Base-by-base conservation (phyloP, 2,329 filamentous ascomycete genomes). In the Ascochyta viciae-villosae region DNA sequence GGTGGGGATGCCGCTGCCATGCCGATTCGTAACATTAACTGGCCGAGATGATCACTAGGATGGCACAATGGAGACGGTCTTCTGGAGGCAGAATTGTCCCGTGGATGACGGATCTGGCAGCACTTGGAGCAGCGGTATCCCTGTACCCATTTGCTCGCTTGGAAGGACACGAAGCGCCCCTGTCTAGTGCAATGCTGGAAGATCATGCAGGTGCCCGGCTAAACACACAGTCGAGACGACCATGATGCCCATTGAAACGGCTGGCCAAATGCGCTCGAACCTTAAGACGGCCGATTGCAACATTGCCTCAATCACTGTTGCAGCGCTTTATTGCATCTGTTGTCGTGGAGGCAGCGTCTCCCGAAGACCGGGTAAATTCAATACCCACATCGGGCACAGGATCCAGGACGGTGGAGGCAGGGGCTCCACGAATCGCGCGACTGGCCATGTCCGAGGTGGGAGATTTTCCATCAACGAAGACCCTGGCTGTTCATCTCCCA, bases 121-220 rank as follows among this genome's bases (percentile, higher is more conserved):
- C 59, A 62, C 62, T 29, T 59, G 54, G 62, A 52, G 65, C 66
- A 61, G 62, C 58, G 58, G 33, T 61, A 70, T 60, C 73, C 73
- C 66, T 75, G 71, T 58, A 29, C 54, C 39, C 45, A 58, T 50
- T 60, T 63, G 65, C 64, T 65, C 62, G 58, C 66, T 69, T 64
- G 64, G 24, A 61, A 62, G 59, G 54, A 64, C 60, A 66, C 58
- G 62, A 61, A 55, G 61, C 43, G 53, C 53, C 65, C 64, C 29
- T 45, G 27, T 56, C 34, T 47, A 44, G 46, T 37, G 29, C n/a
- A 33, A 31, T 33, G 31, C 70, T 67, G 71, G 71, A 60, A 73
- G 70, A 74, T 75, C 68, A 74, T 71, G 70, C 65, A 66, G 48
- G 61, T 57, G 63, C 66, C 61, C 59, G 64, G 66, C 58, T 55